Conservation (phyloP, 495 filamentous ascomycete genomes). For the Penicillium subrubescens region DNA sequence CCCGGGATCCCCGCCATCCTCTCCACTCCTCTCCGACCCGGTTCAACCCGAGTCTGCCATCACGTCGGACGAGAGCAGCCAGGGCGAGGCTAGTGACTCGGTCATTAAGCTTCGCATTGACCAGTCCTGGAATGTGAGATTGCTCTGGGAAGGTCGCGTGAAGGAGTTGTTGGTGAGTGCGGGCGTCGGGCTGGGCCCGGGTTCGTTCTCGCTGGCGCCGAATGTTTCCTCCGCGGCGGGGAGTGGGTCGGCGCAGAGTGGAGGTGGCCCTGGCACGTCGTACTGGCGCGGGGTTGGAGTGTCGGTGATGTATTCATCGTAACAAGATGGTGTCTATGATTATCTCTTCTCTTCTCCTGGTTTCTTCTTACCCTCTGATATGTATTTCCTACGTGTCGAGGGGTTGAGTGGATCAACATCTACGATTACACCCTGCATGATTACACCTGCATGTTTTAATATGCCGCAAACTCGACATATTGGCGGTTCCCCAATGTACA, state of each 20-base stretch:
- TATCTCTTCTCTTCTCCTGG: background rate
- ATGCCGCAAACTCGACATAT: slow-evolving; percentile 23
- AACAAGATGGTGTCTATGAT: slow-evolving; percentile 25
- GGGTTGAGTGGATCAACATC: background rate
- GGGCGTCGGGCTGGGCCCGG: slow-evolving; percentile 70
- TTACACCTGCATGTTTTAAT: slow-evolving; percentile 7
- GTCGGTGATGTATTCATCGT: slow-evolving; percentile 91
- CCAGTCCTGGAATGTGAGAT: slow-evolving; percentile 77
- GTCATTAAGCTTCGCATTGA: slow-evolving; percentile 90
- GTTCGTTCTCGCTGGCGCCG: slow-evolving; percentile 43
- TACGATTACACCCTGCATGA: slow-evolving; percentile 2
- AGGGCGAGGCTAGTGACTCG: slow-evolving; percentile 69
- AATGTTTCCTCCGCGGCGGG: slow-evolving; percentile 27
- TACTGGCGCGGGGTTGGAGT: slow-evolving; percentile 70
- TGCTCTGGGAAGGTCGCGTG: slow-evolving; percentile 91
- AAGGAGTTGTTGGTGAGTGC: slow-evolving; percentile 93
- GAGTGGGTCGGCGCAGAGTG: slow-evolving; percentile 55
- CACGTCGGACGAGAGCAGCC: slow-evolving; percentile 27
- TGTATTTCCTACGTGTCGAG: background rate
- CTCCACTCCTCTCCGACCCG: slow-evolving; percentile 26
- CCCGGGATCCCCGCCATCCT: slow-evolving; percentile 23
- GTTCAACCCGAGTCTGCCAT: slow-evolving; percentile 24
- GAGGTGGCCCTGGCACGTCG: slow-evolving; percentile 64
- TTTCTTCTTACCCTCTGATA: slow-evolving; percentile 1
- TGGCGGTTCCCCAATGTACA: slow-evolving; percentile 33